These are phyloP conservation scores for Botrytis squamosa DNA, from an alignment of 2,329 filamentous ascomycete genomes.

Conservation along the genomic window DNA sequence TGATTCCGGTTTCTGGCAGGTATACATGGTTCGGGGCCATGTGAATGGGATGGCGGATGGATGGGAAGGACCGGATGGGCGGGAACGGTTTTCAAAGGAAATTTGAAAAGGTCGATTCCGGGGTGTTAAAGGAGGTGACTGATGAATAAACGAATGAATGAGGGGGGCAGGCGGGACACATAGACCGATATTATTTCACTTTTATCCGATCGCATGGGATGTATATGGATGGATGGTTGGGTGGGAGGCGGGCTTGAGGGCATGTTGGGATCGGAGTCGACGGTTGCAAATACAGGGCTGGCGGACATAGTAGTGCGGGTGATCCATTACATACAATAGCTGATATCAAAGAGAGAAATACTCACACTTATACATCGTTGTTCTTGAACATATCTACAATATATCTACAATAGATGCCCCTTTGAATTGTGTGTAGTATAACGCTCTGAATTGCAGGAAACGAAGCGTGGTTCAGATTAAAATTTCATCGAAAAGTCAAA, in stretches of 20 bases:
- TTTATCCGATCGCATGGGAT: constrained; percentile 7
- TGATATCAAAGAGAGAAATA: neutral
- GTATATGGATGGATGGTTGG: constrained; percentile 2
- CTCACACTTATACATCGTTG: neutral
- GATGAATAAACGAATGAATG: constrained; percentile 1
- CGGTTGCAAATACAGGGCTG: constrained; percentile 1
- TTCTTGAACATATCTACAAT: neutral
- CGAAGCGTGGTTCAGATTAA: too few relatives aligned
- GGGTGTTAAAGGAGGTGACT: neutral
- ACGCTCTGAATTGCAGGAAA: neutral
- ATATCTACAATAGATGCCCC: neutral
- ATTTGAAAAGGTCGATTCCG: neutral
- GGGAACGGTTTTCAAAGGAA: neutral
- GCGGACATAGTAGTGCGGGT: neutral
- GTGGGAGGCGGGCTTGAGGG: neutral
- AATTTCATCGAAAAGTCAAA: too few relatives aligned
- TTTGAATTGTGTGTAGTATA: neutral
- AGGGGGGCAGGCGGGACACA: neutral
- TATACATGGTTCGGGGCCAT: neutral
- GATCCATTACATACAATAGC: constrained; percentile 1
- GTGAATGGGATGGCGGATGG: neutral
- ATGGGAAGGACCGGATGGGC: neutral
- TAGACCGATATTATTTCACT: neutral
- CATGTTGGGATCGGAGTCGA: neutral
- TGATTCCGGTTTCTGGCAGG: neutral